These are phyloP conservation scores for Pugionium cornutum DNA, from an alignment of 345 rosid genomes.

Conservation along the genomic window DNA sequence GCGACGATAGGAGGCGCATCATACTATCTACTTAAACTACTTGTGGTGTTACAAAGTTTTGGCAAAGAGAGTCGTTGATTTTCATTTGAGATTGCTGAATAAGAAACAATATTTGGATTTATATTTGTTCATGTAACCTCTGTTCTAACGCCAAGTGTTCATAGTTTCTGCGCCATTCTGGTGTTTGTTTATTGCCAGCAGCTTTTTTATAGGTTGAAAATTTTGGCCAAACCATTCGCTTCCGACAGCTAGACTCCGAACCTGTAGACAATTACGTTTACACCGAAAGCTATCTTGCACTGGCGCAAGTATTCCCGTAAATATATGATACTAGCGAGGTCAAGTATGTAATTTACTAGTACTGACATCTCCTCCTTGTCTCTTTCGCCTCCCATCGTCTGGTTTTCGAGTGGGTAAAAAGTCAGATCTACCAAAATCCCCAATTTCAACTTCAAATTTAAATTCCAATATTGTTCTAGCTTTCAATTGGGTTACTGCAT, in stretches of 20 bases:
- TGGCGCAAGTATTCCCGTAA: background rate
- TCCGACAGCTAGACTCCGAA: constrained; percentile 29
- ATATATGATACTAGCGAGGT: background rate
- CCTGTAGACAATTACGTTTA: constrained; percentile 17
- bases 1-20: constrained; percentile 91
- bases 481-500: constrained; percentile 5
- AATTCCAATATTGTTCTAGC: constrained; percentile 31
- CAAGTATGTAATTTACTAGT: constrained; percentile 12
- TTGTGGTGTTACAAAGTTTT: constrained; percentile 50
- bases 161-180: too few relatives aligned
- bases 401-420: constrained; percentile 31
- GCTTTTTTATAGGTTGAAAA: background rate
- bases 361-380: constrained; percentile 34
- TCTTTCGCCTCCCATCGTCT: constrained; percentile 26
- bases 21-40: constrained; percentile 58
- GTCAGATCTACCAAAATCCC: constrained; percentile 43
- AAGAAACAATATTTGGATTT: background rate
- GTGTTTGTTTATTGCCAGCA: background rate
- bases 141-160: too few relatives aligned
- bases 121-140: background rate
- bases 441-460: constrained; percentile 22
- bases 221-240: constrained; percentile 13
- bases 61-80: constrained; percentile 38
- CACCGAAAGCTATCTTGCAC: constrained; percentile 6
- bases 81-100: background rate